These are phyloP conservation scores for Berkeleyomyces basicola DNA, from an alignment of 2,329 filamentous ascomycete genomes.

Conservation along the genomic window DNA sequence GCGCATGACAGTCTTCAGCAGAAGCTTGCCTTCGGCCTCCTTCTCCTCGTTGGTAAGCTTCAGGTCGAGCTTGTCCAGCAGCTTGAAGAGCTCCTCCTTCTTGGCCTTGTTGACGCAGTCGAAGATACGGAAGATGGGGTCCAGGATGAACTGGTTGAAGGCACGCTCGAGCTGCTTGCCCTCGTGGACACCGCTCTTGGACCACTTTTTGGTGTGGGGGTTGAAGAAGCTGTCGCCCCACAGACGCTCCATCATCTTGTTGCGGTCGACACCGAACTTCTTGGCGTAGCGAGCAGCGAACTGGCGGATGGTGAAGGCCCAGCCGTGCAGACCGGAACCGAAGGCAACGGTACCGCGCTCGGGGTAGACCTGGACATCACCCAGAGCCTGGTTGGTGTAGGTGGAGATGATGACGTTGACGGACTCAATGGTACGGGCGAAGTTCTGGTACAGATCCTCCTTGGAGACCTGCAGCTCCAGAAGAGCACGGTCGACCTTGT, in stretches of 20 bases:
- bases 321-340: constrained; percentile 98
- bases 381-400: constrained; percentile 91
- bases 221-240: constrained; percentile 99
- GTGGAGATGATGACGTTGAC: constrained; percentile 99
- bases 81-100: constrained; percentile 70
- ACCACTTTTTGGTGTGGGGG: constrained; percentile 99
- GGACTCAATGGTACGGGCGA: constrained; percentile 98
- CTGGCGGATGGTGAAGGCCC: constrained; percentile 98
- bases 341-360: constrained; percentile 96
- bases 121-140: constrained; percentile 99
- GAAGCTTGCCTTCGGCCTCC: constrained; percentile 90
- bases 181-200: constrained; percentile 66
- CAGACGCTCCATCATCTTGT: constrained; percentile 99
- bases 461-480: constrained; percentile 97
- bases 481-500: constrained; percentile 99
- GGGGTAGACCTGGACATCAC: constrained; percentile 97
- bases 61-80: constrained; percentile 86
- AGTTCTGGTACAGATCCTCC: constrained; percentile 99
- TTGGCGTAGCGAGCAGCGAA: constrained; percentile 93
- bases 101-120: constrained; percentile 94
- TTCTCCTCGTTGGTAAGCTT: constrained; percentile 78
- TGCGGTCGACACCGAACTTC: constrained; percentile 99
- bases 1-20: constrained; percentile 95
- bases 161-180: constrained; percentile 89
- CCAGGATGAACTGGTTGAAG: constrained; percentile 98